Evolutionary conservation across 495 filamentous ascomycete species (phyloP), one percentile per base, ranked within the genome.

Genomic region (Parmelia sp.): DNA sequence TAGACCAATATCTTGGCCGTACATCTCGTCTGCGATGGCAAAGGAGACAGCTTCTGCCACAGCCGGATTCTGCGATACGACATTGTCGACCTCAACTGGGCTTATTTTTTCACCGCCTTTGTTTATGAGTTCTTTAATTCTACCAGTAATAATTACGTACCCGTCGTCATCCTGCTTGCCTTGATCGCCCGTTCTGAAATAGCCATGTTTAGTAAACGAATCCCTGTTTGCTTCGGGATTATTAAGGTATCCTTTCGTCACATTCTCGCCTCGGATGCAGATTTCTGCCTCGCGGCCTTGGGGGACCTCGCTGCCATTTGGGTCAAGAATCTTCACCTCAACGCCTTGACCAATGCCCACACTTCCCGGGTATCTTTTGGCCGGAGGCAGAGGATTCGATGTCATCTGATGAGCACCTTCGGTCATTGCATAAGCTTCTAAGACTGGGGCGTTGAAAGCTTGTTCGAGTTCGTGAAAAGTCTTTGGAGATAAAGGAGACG

Each of bases 361-460:
- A 55, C 86, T 88, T 23, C 90, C 90, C 0, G 90, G 90, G 72
- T 85, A 83, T 61, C 90, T 83, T 73, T 86, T 85, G 27, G 73
- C 82, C 1, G 87, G 85, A 0, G 90, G 89, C 0, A 93, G 81
- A 27, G 90, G 90, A 77, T 93, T 94, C 59, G 86, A 90, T 15
- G 90, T 90, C 87, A 95, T 92, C 71, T 93, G 90, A 74, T 93
- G 90, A 14, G 90, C 87, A 29, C 88, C 90, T 75, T 95, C 90
- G 35, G 90, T 95, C 90, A 95, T 95, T 63, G 90, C 90, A 73
- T 95, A 95, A 17, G 90, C 90, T 73, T 95, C 90, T 14, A 95
- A 80, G 5, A 95, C 90, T 5, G 90, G 90, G 1, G 90, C 88
- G 37, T 83, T 77, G 75, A 90, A 88, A 9, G 84, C 77, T 40